Evolutionary conservation across 345 rosid genomes (phyloP).

Genomic region (Gossypium bickii): DNA sequence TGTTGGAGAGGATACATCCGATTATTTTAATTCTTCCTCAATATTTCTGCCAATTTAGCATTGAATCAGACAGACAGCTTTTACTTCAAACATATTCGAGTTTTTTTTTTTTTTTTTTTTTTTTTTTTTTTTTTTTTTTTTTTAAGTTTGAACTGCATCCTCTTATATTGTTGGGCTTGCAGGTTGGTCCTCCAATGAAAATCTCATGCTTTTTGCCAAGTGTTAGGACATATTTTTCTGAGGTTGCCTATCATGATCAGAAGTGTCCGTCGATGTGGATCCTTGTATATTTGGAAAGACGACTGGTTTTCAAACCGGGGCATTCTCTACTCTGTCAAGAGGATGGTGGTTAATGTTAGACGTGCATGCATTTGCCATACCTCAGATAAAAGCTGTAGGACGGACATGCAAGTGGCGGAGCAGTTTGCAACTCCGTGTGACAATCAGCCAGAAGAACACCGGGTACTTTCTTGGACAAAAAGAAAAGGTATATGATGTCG

Average conservation of each 20-base stretch:
- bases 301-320: slow-evolving; percentile 17
- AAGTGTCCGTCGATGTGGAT: slow-evolving; percentile 3
- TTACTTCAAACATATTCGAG: not conserved
- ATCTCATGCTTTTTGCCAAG: slow-evolving; percentile 23
- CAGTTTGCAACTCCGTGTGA: slow-evolving; percentile 14
- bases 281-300: slow-evolving; percentile 31
- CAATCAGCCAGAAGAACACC: slow-evolving; percentile 7
- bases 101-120: too few species aligned
- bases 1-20: not conserved
- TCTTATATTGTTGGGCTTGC: slow-evolving; percentile 16
- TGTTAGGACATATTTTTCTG: slow-evolving; percentile 12
- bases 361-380: slow-evolving; percentile 22
- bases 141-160: not conserved
- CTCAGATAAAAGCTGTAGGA: slow-evolving; percentile 11
- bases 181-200: slow-evolving; percentile 27
- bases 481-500: slow-evolving; percentile 29
- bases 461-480: slow-evolving; percentile 5
- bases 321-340: slow-evolving; percentile 22
- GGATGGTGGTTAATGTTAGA: slow-evolving; percentile 19
- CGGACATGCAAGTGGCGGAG: slow-evolving; percentile 23
- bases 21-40: not conserved
- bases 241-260: slow-evolving; percentile 20
- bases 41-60: not conserved
- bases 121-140: too few species aligned
- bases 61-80: not conserved